Base-by-base conservation (phyloP, 2,329 filamentous ascomycete species). In the Metarhizium sp. region DNA sequence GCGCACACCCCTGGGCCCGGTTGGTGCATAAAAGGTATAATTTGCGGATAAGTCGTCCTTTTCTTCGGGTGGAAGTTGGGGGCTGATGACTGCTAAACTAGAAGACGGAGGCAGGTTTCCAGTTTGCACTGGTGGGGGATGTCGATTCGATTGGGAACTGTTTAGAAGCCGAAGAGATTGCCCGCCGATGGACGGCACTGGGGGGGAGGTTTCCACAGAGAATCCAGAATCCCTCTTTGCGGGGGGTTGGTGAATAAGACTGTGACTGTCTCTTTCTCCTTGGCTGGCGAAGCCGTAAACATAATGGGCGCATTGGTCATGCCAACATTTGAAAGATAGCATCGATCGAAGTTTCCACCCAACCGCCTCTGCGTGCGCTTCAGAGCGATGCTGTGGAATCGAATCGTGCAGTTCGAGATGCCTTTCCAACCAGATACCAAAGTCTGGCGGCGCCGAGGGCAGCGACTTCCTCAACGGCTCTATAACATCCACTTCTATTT, bases 261-360 rank as follows among this genome's bases (percentile, higher is more conserved):
- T 63, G 63, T 84, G 80, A 40, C 71, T 70, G 55, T 82, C 78
- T 53, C 78, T 74, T 58, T 81, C 79, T 53, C 77, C 69, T 42
- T 69, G 70, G 55, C 72, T 76, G 40, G 71, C 63, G 62, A 82
- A 82, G 34, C 80, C 80, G 59, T 83, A 84, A 42, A 83, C 75
- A 65, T 81, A 83, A 64, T 80, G 75, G 57, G 79, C 67, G 61
- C 80, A 84, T 55, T 71, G 71, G 53, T 81, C 76, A 58, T 82
- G 71, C 67, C 71, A 76, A 65, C 80, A 84, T 64, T 80, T 82
- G 65, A 77, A 77, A 11, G 77, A 62, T 34, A 62, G 65, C 51
- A 59, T 53, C 50, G 50, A 49, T 51, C 46, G 54, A 51, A 30
- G 50, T 51, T 18, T 48, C 32, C 50, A 53, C 10, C 48, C 20